Evolutionary conservation across 176 grass and related monocot species (phyloP).

Genomic region (Alopecurus myosuroides): DNA sequence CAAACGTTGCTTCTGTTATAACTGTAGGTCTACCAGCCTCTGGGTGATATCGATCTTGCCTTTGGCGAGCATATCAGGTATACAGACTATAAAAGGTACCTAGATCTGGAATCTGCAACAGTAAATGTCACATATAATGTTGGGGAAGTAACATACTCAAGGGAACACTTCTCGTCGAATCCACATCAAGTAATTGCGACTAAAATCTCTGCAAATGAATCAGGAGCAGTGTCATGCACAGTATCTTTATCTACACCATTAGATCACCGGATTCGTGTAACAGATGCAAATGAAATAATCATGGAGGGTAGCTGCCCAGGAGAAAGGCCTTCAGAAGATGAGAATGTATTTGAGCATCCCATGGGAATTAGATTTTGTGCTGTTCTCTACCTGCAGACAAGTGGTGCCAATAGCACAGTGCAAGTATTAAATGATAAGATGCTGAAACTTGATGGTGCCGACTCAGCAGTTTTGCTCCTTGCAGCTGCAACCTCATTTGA

Average conservation of each 20-base stretch:
- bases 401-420: constrained; percentile 34
- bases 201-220: constrained; percentile 59
- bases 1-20: constrained; percentile 25
- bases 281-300: constrained; percentile 57
- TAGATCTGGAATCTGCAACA: constrained; percentile 63
- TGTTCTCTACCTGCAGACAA: constrained; percentile 54
- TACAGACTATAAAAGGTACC: constrained; percentile 63
- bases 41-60: constrained; percentile 62
- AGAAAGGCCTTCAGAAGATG: constrained; percentile 31
- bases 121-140: constrained; percentile 56
- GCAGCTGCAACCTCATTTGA: constrained; percentile 75
- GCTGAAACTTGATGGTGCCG: constrained; percentile 69
- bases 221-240: constrained; percentile 53
- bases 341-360: constrained; percentile 24
- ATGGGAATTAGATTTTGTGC: constrained; percentile 70
- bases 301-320: constrained; percentile 76
- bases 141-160: constrained; percentile 59
- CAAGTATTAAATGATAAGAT: constrained; percentile 52
- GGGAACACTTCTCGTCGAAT: constrained; percentile 78
- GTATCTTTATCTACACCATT: constrained; percentile 55
- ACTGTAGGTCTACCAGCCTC: constrained; percentile 81
- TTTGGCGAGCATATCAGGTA: constrained; percentile 51
- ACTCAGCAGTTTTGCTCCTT: constrained; percentile 75
- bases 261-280: constrained; percentile 43
- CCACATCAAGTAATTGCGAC: constrained; percentile 69